phyloP scores from a whole-genome alignment of 257 asterid species.

The Capsicum pubescens region DNA sequence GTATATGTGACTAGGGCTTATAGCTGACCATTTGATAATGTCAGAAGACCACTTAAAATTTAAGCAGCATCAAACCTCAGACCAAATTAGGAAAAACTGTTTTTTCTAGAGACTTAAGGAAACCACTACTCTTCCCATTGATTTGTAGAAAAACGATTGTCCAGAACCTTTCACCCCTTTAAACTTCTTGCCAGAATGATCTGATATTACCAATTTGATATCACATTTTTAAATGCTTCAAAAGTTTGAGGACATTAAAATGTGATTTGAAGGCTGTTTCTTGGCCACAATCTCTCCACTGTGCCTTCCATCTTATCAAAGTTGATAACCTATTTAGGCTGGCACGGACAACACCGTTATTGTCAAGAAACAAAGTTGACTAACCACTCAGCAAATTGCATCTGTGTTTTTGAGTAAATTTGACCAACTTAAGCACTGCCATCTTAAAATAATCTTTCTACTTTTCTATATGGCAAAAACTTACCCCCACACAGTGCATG shows the following conservation, averaged over 20 bases:
- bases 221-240: constrained; percentile 3
- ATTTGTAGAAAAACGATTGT: not conserved
- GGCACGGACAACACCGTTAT: not conserved
- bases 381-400: not conserved
- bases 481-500: not conserved
- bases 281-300: not conserved
- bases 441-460: not conserved
- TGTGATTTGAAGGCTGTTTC: constrained; percentile 9
- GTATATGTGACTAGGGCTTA: not conserved
- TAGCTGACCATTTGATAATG: constrained; percentile 16
- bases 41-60: not conserved
- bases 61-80: constrained; percentile 2
- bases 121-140: not conserved
- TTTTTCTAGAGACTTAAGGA: constrained; percentile 4
- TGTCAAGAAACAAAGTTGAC: not conserved
- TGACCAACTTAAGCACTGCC: not conserved
- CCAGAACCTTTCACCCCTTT: not conserved
- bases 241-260: constrained; percentile 2
- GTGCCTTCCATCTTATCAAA: not conserved
- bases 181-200: not conserved
- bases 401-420: constrained; percentile 9
- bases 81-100: constrained; percentile 2
- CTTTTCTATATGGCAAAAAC: not conserved
- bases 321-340: not conserved
- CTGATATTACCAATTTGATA: not conserved